phyloP scores from a whole-genome alignment of 495 filamentous ascomycete genomes.

The Schizothecium vesticola region DNA sequence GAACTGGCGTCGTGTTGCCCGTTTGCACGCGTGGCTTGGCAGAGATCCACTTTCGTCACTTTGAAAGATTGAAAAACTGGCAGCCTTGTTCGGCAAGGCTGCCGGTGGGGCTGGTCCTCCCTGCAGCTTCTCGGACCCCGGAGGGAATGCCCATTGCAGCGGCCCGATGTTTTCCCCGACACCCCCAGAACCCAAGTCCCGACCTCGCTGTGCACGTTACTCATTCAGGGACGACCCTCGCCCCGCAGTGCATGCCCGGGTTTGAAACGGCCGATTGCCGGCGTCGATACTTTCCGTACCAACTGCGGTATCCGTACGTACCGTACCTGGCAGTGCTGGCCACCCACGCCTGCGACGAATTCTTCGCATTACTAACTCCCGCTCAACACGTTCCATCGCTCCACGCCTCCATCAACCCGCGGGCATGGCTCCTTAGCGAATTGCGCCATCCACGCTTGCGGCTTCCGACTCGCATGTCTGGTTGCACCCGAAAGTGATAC shows the following conservation, averaged over 20 bases:
- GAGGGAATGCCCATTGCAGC: too few species aligned
- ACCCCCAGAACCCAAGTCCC: neutral
- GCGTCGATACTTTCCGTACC: constrained; percentile 9
- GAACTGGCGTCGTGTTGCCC: constrained; percentile 17
- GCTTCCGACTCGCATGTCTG: constrained; percentile 1
- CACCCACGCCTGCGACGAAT: neutral
- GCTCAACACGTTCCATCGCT: neutral
- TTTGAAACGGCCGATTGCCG: constrained; percentile 23
- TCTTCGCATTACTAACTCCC: constrained; percentile 6
- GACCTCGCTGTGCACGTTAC: neutral
- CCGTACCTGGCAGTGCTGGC: too few species aligned
- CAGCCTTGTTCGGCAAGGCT: constrained; percentile 22
- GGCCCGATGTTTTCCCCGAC: neutral
- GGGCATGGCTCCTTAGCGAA: constrained; percentile 12
- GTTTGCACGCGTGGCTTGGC: constrained; percentile 9
- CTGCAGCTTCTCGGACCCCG: too few species aligned
- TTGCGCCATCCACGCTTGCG: constrained; percentile 33
- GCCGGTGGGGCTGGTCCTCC: constrained; percentile 7
- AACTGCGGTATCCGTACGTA: neutral
- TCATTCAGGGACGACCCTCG: neutral
- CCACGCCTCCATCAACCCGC: neutral
- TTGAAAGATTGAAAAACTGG: neutral
- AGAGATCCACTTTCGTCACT: neutral
- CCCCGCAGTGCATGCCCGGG: constrained; percentile 3
- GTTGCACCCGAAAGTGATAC: neutral